Evolutionary conservation across 2,329 filamentous ascomycete species (phyloP), one percentile per base, ranked within the genome.

Genomic region (Neofusicoccum cordaticola): DNA sequence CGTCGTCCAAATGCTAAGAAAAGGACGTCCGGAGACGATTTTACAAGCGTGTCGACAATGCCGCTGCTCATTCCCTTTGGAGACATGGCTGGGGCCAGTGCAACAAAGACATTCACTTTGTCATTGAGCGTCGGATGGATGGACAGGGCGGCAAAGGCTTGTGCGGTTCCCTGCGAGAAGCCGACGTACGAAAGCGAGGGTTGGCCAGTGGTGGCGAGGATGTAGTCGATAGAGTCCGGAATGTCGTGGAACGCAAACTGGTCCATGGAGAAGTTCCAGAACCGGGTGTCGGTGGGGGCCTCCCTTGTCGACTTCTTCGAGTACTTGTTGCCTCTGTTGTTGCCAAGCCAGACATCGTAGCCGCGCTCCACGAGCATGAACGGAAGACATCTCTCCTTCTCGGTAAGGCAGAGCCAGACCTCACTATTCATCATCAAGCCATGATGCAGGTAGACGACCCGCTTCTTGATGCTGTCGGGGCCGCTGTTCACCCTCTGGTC

Each of bases 201-300:
- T 75, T 96, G 92, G 61, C 84, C 84, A 0, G 95, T 98, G 0
- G 91, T 91, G 45, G 89, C 87, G 22, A 99, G 85, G 66, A 99
- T 91, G 74, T 99, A 98, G 62, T 88, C 85, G 72, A 99, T 98
- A 68, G 89, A 94, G 77, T 99, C 90, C 1, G 95, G 95, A 66
- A 99, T 97, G 76, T 99, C 95, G 75, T 98, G 88, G 72, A 99
- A 96, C 53, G 95, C 95, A 74, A 99, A 99, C 74, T 99, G 91
- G 75, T 99, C 95, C 74, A 99, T 98, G 60, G 92, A 97, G 75
- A 99, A 99, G 76, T 97, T 90, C 95, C 95, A 99, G 77, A 99
- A 99, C 13, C 86, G 83, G 42, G 84, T 81, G 2, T 90, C 89
- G 0, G 87, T 89, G 0, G 95, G 93, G 0, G 92, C 89, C 67